Conservation (phyloP, 225 moss, liverwort and hornwort genomes). For the Antitrichia curtipendula region DNA sequence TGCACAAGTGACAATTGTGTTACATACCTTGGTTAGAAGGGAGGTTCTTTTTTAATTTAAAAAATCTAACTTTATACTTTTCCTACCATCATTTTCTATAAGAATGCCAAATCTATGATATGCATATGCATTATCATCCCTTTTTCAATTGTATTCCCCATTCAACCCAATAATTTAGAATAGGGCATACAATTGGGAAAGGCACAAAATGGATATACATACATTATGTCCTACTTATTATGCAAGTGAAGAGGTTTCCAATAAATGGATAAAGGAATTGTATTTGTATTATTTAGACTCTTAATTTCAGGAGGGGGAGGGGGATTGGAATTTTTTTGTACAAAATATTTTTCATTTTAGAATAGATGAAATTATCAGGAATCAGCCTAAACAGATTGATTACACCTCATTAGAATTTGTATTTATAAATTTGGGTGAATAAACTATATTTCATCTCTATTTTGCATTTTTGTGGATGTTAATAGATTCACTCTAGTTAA, state of each 20-base stretch:
- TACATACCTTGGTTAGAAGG: background rate
- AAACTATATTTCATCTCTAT: background rate
- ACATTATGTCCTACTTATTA: background rate
- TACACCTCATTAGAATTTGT: background rate
- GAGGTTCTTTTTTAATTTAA: background rate
- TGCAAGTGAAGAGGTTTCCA: too few relatives aligned
- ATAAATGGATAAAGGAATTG: background rate
- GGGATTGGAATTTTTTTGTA: too few relatives aligned
- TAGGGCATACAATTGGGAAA: background rate
- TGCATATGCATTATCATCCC: background rate
- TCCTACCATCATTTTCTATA: background rate
- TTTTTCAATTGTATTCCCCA: background rate
- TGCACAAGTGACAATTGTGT: background rate
- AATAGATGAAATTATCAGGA: background rate
- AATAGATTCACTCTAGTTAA: background rate
- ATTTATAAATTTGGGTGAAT: too few relatives aligned
- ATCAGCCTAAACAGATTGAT: background rate
- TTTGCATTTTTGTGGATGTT: too few relatives aligned
- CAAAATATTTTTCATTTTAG: background rate
- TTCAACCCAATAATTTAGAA: background rate
- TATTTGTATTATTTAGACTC: too few relatives aligned
- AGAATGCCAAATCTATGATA: background rate
- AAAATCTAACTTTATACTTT: background rate
- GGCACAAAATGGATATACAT: background rate
- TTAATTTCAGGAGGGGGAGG: accelerated